These are phyloP conservation scores for Atkinsonella texensis DNA, from an alignment of 2,329 filamentous ascomycete species.

Conservation along the genomic window DNA sequence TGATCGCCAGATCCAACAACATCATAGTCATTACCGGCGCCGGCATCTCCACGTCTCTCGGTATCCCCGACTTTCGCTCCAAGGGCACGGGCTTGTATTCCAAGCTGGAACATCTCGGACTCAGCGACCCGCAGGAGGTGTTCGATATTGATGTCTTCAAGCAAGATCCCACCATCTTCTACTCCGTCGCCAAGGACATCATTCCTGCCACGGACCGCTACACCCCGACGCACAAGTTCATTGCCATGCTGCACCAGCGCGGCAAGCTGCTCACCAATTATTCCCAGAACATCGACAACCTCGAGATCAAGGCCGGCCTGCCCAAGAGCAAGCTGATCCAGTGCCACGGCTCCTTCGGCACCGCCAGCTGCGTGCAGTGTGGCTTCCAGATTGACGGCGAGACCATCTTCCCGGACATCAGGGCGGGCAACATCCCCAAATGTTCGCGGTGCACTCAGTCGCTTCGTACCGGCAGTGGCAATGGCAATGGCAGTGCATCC, in stretches of 20 bases:
- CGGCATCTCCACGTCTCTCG: conserved; percentile 90
- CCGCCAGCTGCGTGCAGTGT: conserved; percentile 79
- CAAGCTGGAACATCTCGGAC: conserved; percentile 64
- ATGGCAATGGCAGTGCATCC: neutral
- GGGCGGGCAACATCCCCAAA: conserved; percentile 60
- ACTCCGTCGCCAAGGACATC: conserved; percentile 82
- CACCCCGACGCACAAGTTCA: conserved; percentile 90
- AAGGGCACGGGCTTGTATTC: conserved; percentile 88
- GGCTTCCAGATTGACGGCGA: conserved; percentile 61
- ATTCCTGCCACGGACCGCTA: conserved; percentile 68
- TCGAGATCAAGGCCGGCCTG: conserved; percentile 81
- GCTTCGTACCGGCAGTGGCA: conserved; percentile 24
- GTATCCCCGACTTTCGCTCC: conserved; percentile 93
- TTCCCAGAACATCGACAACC: conserved; percentile 97
- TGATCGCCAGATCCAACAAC: conserved; percentile 64
- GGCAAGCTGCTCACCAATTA: conserved; percentile 91
- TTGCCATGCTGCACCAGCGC: conserved; percentile 75
- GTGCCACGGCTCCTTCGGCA: conserved; percentile 93
- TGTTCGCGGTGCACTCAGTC: conserved; percentile 59
- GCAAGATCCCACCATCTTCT: conserved; percentile 81
- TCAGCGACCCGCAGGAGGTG: conserved; percentile 81
- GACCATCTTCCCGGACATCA: conserved; percentile 68
- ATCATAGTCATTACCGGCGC: conserved; percentile 92
- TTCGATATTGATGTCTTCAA: conserved; percentile 86
- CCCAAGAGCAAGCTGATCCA: conserved; percentile 73